Base-by-base conservation (phyloP, 192 early-diverging fungal genomes). In the Backusella tuberculispora region DNA sequence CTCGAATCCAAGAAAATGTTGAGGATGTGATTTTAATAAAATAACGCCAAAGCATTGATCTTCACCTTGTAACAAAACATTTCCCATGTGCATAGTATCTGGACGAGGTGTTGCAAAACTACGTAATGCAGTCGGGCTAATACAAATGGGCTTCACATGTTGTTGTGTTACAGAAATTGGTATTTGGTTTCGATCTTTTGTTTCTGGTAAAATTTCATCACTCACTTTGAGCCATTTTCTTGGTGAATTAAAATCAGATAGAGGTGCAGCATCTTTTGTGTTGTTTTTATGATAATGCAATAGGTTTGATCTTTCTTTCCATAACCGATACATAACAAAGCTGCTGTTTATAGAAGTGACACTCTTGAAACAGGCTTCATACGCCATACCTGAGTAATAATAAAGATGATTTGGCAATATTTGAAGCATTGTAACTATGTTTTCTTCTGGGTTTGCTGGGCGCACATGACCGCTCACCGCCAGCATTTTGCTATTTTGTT, bases 251-350 rank as follows among this genome's bases (percentile, higher is more conserved):
- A 29, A 47, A 24, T 69, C 4, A 64, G 3, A 10, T 0, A 26
- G 21, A 6, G 48, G 8, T 34, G 29, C 2, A 34, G 29, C 29
- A 1, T 6, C 19, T 21, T 50, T 50, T 19, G 19, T 50, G 2
- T 4, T 12, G 13, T 46, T 46, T 19, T 50, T 14, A 12, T 60
- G 5, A 60, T 60, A 12, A 12, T 60, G 0, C 42, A 43, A n/a
- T 26, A 9, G 12, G 1, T 10, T 60, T 60, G 53, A 60, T 29
- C 26, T 86, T 69, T 85, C 86, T 63, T 82, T 83, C 90, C 88
- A 90, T 76, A 91, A 79, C 13, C 88, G 84, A 83, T 92, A 92
- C 89, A 89, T 89, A 42, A 84, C 88, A 82, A 90, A 89, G 63
- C 87, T 88, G 10, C 90, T 87, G 17, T 88, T 87, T 48, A 92